phyloP scores from a whole-genome alignment of 129 eudicot species.

The Tanacetum coccineum region DNA sequence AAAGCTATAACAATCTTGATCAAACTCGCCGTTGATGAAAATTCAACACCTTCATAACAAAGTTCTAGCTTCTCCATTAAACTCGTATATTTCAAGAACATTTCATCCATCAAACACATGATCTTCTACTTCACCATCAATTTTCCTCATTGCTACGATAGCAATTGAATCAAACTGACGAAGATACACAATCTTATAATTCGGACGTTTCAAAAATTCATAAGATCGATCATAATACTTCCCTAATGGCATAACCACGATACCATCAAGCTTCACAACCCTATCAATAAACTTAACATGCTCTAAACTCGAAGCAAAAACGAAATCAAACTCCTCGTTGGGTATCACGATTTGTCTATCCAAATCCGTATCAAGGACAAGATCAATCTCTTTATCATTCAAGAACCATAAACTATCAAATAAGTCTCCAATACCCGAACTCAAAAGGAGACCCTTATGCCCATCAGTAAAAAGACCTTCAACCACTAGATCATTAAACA shows the following conservation, averaged over 20 bases:
- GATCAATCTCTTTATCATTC: constrained; percentile 37
- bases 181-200: constrained; percentile 51
- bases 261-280: constrained; percentile 42
- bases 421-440: constrained; percentile 26
- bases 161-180: constrained; percentile 36
- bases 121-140: constrained; percentile 20
- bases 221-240: constrained; percentile 25
- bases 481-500: constrained; percentile 38
- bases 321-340: constrained; percentile 46
- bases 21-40: constrained; percentile 52
- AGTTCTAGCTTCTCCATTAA: constrained; percentile 19
- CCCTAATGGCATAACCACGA: constrained; percentile 38
- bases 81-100: constrained; percentile 17
- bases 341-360: constrained; percentile 17
- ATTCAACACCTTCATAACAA: constrained; percentile 41
- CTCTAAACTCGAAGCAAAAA: constrained; percentile 29
- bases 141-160: constrained; percentile 47
- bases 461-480: constrained; percentile 52
- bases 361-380: constrained; percentile 29
- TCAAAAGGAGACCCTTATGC: constrained; percentile 42
- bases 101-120: constrained; percentile 22
- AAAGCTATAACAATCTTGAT: constrained; percentile 12
- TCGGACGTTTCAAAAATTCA: constrained; percentile 21
- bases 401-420: constrained; percentile 36
- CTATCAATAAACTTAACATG: constrained; percentile 26